Conservation (phyloP, 2,329 filamentous ascomycete genomes). For the Diaporthe sp. region DNA sequence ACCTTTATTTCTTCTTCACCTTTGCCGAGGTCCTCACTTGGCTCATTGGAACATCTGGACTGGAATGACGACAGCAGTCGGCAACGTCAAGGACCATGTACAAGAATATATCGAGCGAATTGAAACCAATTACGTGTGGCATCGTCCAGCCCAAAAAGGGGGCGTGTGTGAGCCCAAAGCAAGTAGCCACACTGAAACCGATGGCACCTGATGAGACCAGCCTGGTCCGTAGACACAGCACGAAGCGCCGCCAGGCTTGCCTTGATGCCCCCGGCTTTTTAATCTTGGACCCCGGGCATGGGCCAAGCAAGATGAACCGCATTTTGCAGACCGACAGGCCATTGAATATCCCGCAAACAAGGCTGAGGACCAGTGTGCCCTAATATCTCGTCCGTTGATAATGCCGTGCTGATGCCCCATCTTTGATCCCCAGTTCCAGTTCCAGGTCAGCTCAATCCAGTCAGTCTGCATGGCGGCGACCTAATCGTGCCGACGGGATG, state of each 20-base stretch:
- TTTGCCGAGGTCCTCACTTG: slow-evolving; percentile 5
- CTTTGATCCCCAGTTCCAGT: not conserved
- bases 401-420: not conserved
- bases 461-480: slow-evolving; percentile 5
- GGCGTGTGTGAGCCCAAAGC: slow-evolving; percentile 4
- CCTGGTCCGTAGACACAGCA: not conserved
- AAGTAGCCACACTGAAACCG: slow-evolving; percentile 26
- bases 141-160: not conserved
- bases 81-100: not conserved
- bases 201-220: slow-evolving; percentile 30
- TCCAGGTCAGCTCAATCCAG: not conserved
- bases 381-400: not conserved
- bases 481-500: slow-evolving; percentile 13
- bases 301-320: not conserved
- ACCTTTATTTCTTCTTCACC: slow-evolving; percentile 3
- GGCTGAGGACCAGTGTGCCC: not conserved
- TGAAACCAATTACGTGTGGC: not conserved
- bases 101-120: not conserved
- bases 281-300: not conserved
- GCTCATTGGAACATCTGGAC: not conserved
- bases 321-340: slow-evolving; percentile 14
- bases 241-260: not conserved
- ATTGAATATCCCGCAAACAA: not conserved
- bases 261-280: not conserved
- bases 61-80: not conserved